Evolutionary conservation across 495 filamentous ascomycete genomes (phyloP).

Genomic region (Lophiotrema nucula): DNA sequence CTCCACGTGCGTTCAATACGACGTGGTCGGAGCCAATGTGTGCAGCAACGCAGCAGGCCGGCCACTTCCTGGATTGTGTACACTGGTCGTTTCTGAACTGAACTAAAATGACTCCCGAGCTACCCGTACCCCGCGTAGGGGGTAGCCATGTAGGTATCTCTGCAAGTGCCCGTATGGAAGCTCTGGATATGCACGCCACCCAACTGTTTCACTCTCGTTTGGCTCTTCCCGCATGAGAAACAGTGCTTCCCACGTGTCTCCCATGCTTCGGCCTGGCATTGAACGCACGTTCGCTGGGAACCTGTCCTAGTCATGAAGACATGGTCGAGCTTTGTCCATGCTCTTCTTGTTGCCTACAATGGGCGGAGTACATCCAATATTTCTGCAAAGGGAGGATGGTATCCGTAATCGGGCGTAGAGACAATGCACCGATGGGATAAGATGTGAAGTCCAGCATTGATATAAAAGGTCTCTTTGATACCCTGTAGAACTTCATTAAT

Average conservation of each 20-base stretch:
- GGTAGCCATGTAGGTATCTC: no score
- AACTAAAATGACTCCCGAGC: no score
- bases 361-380: background rate
- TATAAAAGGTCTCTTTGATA: constrained; percentile 4
- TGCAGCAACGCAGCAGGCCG: no score
- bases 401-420: background rate
- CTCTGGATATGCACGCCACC: constrained; percentile 20
- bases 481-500: background rate
- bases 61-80: no score
- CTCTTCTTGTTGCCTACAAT: no score
- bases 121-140: no score
- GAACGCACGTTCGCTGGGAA: background rate
- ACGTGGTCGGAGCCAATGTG: no score
- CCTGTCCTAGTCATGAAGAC: background rate
- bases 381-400: background rate
- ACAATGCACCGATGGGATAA: background rate
- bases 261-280: background rate
- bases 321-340: background rate
- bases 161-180: no score
- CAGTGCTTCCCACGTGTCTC: background rate
- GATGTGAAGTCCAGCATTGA: background rate
- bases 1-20: no score
- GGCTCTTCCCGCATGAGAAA: background rate
- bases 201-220: background rate
- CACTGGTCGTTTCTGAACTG: no score